Conservation (phyloP, 2,329 filamentous ascomycete species). For the Plenodomus lindquistii region DNA sequence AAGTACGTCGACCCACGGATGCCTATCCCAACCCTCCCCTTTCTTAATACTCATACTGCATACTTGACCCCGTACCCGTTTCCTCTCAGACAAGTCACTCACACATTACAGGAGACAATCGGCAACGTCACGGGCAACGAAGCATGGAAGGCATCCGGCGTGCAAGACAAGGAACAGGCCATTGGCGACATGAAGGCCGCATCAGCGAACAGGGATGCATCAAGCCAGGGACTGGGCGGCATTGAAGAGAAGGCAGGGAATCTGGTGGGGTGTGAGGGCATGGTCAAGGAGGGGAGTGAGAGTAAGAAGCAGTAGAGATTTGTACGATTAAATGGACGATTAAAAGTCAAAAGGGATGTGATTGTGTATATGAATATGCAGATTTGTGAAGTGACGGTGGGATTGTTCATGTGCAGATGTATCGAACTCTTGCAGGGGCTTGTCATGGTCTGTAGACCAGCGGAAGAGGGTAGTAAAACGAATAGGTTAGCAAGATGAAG, state of each 20-base stretch:
- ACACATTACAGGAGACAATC: slow-evolving; percentile 55
- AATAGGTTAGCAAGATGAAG: no score
- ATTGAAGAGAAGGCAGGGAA: slow-evolving; percentile 68
- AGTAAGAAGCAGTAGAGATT: slow-evolving; percentile 32
- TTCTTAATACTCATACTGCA: not conserved
- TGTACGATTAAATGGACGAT: not conserved
- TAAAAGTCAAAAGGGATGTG: no score
- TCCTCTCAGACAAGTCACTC: not conserved
- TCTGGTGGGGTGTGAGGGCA: slow-evolving; percentile 68
- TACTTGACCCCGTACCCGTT: not conserved
- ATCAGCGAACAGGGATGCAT: slow-evolving; percentile 59
- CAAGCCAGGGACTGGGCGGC: slow-evolving; percentile 61
- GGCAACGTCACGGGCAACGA: slow-evolving; percentile 65
- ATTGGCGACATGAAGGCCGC: slow-evolving; percentile 66
- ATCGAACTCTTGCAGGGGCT: no score
- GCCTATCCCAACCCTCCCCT: no score
- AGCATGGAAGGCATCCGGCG: slow-evolving; percentile 66
- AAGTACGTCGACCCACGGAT: slow-evolving; percentile 52
- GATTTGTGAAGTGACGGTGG: no score
- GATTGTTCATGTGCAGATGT: no score
- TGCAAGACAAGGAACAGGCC: slow-evolving; percentile 66
- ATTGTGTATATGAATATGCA: no score
- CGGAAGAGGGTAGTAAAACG: no score
- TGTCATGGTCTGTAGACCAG: no score
- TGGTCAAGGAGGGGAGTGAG: slow-evolving; percentile 55